Evolutionary conservation across 1,284 basidiomycete genomes (phyloP).

Genomic region (Sanghuangporus weigelae): DNA sequence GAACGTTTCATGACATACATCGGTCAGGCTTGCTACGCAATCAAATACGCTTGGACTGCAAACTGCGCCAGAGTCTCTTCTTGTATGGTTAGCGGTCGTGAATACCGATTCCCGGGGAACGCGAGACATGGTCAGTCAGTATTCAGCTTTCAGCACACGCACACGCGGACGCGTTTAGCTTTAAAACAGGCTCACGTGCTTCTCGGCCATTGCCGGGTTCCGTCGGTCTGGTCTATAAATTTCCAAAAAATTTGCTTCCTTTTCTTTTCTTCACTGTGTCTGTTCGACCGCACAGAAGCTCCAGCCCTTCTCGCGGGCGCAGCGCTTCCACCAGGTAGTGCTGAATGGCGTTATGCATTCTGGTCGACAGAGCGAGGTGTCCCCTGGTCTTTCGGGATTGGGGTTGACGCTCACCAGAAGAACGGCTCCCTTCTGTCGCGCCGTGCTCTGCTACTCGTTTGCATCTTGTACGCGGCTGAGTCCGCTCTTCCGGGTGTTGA

Average conservation of each 20-base stretch:
- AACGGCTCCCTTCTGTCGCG: constrained; percentile 37
- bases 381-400: constrained; percentile 25
- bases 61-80: constrained; percentile 53
- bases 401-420: constrained; percentile 60
- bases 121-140: constrained; percentile 15
- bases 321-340: background rate
- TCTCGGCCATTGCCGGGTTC: background rate
- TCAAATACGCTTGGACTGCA: constrained; percentile 67
- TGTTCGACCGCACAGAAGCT: constrained; percentile 15
- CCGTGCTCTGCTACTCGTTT: constrained; percentile 27
- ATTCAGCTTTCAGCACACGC: background rate
- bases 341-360: constrained; percentile 43
- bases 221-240: constrained; percentile 15
- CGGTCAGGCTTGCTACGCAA: constrained; percentile 68
- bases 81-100: constrained; percentile 20
- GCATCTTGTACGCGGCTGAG: constrained; percentile 30
- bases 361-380: constrained; percentile 72
- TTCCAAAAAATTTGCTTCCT: constrained; percentile 4
- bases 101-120: constrained; percentile 16
- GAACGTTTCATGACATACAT: constrained; percentile 70
- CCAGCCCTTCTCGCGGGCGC: constrained; percentile 11
- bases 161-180: background rate
- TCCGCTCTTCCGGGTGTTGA: constrained; percentile 48
- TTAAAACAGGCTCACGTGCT: background rate
- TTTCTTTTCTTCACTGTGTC: constrained; percentile 15